A percentile compares a stretch with the other conserved stretches of the same genome.
phyloP scores from a whole-genome alignment of 2,329 filamentous ascomycete species.

The Rhexocercosporidium sp. region DNA sequence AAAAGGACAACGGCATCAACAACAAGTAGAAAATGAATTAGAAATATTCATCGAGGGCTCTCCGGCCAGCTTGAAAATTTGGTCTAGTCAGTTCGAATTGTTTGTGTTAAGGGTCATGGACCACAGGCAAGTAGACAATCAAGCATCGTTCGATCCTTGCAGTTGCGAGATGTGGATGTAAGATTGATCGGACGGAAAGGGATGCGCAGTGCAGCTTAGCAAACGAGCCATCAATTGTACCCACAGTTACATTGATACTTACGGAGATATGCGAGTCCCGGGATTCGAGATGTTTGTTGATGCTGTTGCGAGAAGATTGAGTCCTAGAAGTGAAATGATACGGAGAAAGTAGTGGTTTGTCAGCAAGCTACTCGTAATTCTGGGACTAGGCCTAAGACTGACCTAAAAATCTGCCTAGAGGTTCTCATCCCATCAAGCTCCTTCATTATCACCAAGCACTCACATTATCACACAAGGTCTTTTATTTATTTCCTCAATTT shows the following conservation, averaged over 20 bases:
- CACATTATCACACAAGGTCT: neutral
- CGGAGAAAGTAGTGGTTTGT: neutral
- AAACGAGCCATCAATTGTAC: neutral
- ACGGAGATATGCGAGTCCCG: neutral
- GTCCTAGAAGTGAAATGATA: neutral
- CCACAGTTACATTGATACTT: neutral
- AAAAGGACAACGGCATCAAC: neutral
- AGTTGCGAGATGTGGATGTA: neutral
- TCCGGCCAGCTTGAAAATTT: neutral
- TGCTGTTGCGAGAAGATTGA: neutral
- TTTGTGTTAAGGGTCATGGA: neutral
- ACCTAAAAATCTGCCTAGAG: neutral
- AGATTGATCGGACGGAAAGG: neutral
- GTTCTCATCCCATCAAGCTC: neutral
- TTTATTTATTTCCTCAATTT: neutral
- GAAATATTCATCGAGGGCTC: neutral
- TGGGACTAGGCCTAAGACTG: neutral
- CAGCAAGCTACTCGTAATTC: neutral
- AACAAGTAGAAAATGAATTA: neutral
- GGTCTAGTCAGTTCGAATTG: neutral
- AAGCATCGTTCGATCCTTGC: neutral
- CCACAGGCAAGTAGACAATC: neutral
- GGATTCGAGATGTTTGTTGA: neutral
- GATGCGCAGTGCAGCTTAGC: neutral
- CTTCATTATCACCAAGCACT: neutral